Percentiles rank a stretch among this genome's conserved stretches.
These are phyloP conservation scores for Calonectria ilicicola DNA, from an alignment of 2,329 filamentous ascomycete genomes.

Conservation along the genomic window DNA sequence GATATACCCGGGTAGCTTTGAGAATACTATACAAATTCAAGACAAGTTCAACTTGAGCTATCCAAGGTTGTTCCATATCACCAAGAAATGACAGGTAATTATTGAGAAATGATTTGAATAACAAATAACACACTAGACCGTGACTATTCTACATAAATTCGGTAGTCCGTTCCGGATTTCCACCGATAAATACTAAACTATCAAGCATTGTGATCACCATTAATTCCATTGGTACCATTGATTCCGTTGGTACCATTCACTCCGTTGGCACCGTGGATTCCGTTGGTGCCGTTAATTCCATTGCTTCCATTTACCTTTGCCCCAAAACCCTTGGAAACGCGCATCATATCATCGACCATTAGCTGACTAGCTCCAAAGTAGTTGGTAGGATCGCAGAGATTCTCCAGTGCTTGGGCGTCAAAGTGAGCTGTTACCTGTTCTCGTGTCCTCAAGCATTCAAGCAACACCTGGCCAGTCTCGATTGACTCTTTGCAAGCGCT, in stretches of 20 bases:
- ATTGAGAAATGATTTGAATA: no score
- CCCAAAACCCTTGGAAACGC: not conserved
- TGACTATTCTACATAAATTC: not conserved
- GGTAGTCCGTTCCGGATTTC: not conserved
- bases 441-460: not conserved
- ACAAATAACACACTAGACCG: no score
- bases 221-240: not conserved
- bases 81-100: no score
- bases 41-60: no score
- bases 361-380: slow-evolving; percentile 4
- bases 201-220: not conserved
- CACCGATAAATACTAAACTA: not conserved
- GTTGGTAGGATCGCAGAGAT: not conserved
- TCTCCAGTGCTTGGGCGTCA: not conserved
- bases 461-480: slow-evolving; percentile 19
- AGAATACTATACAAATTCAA: no score
- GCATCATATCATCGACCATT: slow-evolving; percentile 6
- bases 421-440: not conserved
- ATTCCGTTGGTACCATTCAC: no score
- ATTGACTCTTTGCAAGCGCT: slow-evolving; percentile 55
- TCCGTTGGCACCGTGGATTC: not conserved
- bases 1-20: no score
- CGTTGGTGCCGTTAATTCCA: not conserved
- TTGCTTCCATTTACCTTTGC: not conserved
- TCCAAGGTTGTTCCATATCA: no score